Evolutionary conservation across 257 asterid species (phyloP), one percentile per base, ranked within the genome.

Genomic region (Solanum pinnatisectum): DNA sequence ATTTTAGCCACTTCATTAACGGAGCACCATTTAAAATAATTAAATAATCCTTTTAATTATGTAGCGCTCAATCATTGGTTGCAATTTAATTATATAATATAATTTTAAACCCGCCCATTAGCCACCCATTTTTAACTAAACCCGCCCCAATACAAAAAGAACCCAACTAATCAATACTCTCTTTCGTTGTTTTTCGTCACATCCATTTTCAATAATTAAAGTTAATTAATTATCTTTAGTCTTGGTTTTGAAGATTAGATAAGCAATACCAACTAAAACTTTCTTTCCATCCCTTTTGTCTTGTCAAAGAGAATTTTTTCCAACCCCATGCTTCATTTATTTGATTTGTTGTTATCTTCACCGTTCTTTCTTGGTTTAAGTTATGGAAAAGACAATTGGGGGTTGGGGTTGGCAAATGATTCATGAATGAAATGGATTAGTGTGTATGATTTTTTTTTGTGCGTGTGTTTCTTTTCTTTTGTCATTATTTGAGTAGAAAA

Each of bases 241-340:
- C 83, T 90, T 90, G 88, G 73, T 87, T 87, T 90, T 87, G 84
- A 87, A 85, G 90, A 90, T 88, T 70, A 90, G 76, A 70, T 33
- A 33, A 72, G 79, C 86, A 84, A 76, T 60, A 86, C 70, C 76
- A 85, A 70, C 87, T 78, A 78, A 56, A 37, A 87, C 22, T 70
- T 14, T 72, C 83, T 78, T 78, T 37, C 52, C 18, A 20, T 74
- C 15, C 32, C 33, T 36, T 46, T 63, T 81, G 72, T 88, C 89
- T 85, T 81, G 79, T 88, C 73, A 79, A 49, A 83, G 13, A 49
- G 4, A 36, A 74, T 10, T 0, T 52, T 52, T 52, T 63, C 60
- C 39, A n/a, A 86, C 67, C 86, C 88, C 39, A 35, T 68, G 52
- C 67, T 40, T 65, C 32, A 25, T 78, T 71, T 37, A 30, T 39